These are phyloP conservation scores for Candida ponderosae DNA, from an alignment of 805 yeast genomes.

Conservation along the genomic window DNA sequence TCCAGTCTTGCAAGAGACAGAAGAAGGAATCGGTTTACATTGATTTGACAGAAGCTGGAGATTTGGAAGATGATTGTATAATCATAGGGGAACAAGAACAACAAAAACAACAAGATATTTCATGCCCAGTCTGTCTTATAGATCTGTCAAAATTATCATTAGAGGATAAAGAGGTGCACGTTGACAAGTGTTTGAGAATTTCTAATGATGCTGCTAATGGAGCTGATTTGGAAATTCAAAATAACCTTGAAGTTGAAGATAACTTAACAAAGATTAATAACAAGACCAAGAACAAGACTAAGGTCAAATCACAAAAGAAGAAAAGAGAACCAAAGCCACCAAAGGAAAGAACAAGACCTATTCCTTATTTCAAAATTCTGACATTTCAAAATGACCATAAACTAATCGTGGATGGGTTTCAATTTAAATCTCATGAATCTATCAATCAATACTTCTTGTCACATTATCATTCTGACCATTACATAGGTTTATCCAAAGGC, in stretches of 20 bases:
- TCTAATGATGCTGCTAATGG: conserved; percentile 12
- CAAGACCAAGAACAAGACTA: conserved; percentile 14
- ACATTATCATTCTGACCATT: conserved; percentile 94
- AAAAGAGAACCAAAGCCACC: conserved; percentile 6
- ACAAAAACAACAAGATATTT: not conserved
- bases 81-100: not conserved
- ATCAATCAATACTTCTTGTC: conserved; percentile 54
- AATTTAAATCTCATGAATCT: conserved; percentile 35
- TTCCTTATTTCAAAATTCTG: conserved; percentile 47
- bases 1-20: not conserved
- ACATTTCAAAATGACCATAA: conserved; percentile 27
- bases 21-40: not conserved
- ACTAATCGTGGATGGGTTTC: conserved; percentile 63
- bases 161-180: conserved; percentile 42
- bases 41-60: not conserved
- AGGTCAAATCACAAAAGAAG: conserved; percentile 1
- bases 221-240: conserved; percentile 22
- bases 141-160: conserved; percentile 31
- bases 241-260: conserved; percentile 16
- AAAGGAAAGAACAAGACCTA: conserved; percentile 3
- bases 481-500: conserved; percentile 70
- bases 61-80: not conserved
- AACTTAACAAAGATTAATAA: conserved; percentile 22
- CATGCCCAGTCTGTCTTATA: conserved; percentile 47
- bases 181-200: conserved; percentile 51